These are phyloP conservation scores for Fusarium concolor DNA, from an alignment of 2,329 filamentous ascomycete species.

Conservation along the genomic window DNA sequence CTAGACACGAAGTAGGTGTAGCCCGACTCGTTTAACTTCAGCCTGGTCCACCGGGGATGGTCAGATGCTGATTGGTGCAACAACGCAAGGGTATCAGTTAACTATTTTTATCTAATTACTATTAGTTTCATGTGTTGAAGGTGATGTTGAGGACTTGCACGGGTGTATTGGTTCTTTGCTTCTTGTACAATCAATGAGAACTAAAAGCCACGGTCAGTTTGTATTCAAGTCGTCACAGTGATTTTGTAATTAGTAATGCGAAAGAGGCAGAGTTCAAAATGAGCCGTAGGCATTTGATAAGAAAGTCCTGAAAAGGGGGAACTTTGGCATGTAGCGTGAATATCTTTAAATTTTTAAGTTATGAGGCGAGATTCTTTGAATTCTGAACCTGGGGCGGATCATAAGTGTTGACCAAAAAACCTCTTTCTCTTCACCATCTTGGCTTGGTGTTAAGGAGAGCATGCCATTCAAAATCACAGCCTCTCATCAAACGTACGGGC, in stretches of 20 bases:
- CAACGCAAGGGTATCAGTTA: not conserved
- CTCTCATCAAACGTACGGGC: no score
- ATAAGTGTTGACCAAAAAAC: no score
- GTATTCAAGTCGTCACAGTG: not conserved
- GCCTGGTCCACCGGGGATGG: slow-evolving; percentile 11
- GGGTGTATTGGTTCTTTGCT: not conserved
- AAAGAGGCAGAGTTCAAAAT: not conserved
- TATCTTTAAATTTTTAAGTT: no score
- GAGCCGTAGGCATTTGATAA: not conserved
- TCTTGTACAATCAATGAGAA: not conserved
- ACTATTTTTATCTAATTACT: not conserved
- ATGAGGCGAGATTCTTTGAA: no score
- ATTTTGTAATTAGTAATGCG: not conserved
- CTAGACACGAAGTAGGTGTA: slow-evolving; percentile 24
- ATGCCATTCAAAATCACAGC: no score
- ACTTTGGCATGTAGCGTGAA: no score
- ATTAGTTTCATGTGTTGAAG: slow-evolving; percentile 1
- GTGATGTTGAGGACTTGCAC: not conserved
- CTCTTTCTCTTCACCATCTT: no score
- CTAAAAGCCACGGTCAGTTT: no score
- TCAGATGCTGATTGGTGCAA: slow-evolving; percentile 21
- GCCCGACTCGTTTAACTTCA: slow-evolving; percentile 15
- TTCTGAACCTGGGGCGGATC: no score
- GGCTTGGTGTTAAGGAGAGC: no score
- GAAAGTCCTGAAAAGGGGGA: not conserved